Percentiles rank a stretch among this genome's conserved stretches.
Conservation (phyloP, 2,329 filamentous ascomycete genomes). For the Nectriaceae sp. region DNA sequence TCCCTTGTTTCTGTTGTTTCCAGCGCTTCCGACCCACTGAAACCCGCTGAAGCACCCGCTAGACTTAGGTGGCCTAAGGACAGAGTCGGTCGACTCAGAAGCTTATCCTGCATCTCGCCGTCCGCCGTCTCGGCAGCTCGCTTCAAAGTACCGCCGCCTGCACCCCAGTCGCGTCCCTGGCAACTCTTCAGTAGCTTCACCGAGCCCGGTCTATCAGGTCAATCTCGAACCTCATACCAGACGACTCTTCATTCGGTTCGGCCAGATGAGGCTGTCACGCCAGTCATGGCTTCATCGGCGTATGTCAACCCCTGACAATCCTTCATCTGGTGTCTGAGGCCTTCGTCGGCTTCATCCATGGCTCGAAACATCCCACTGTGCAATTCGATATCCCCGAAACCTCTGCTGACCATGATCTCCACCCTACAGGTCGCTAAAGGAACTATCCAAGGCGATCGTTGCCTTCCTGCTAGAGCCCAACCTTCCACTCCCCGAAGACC, state of each 20-base stretch:
- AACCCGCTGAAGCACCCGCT: constrained; percentile 8
- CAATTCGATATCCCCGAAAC: neutral
- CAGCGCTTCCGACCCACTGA: constrained; percentile 1
- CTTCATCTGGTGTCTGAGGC: constrained; percentile 10
- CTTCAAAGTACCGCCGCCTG: neutral
- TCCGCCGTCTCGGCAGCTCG: neutral
- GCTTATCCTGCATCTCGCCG: constrained; percentile 15
- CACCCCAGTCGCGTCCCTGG: neutral
- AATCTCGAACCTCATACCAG: constrained; percentile 3
- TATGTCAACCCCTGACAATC: constrained; percentile 29
- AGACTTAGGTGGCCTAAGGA: too few species aligned
- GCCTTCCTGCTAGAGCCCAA: constrained; percentile 49
- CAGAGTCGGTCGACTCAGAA: constrained; percentile 12
- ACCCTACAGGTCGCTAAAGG: constrained; percentile 55
- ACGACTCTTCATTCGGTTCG: constrained; percentile 21
- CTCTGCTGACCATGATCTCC: constrained; percentile 22
- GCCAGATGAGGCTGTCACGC: constrained; percentile 29
- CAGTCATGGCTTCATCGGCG: constrained; percentile 31
- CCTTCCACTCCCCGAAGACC: constrained; percentile 67
- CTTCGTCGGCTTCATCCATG: neutral
- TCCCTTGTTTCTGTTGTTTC: neutral
- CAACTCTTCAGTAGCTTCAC: neutral
- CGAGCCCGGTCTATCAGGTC: neutral
- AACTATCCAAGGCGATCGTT: constrained; percentile 60
- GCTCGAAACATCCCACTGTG: neutral